Evolutionary conservation across 768 basidiomycete species (phyloP).

Genomic region (Suillus spraguei): DNA sequence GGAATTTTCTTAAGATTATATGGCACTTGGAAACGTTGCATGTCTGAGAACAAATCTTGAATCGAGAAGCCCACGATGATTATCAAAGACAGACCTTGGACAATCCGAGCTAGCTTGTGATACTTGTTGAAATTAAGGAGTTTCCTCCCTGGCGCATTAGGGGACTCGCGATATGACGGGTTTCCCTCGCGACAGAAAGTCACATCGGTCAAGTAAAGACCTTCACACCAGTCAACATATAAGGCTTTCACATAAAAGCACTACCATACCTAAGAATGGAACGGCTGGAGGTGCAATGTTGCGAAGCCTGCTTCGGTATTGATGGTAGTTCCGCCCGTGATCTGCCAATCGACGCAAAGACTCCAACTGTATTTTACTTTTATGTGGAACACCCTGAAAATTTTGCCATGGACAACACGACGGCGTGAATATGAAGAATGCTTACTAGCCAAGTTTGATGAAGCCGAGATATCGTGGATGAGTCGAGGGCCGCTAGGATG

Average conservation of each 20-base stretch:
- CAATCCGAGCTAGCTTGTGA: slow-evolving; percentile 83
- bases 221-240: slow-evolving; percentile 38
- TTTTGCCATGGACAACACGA: not conserved
- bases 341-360: slow-evolving; percentile 84
- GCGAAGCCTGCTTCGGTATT: slow-evolving; percentile 87
- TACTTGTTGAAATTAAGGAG: slow-evolving; percentile 98
- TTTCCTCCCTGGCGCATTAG: slow-evolving; percentile 71
- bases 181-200: slow-evolving; percentile 98
- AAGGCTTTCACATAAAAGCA: not conserved
- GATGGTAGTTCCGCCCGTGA: slow-evolving; percentile 86
- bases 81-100: slow-evolving; percentile 57
- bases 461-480: slow-evolving; percentile 89
- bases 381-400: slow-evolving; percentile 76
- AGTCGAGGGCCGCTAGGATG: slow-evolving; percentile 92
- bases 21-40: slow-evolving; percentile 89
- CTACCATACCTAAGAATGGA: slow-evolving; percentile 82
- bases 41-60: slow-evolving; percentile 50
- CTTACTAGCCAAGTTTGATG: slow-evolving; percentile 93
- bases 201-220: slow-evolving; percentile 86
- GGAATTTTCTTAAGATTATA: slow-evolving; percentile 88
- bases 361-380: slow-evolving; percentile 81
- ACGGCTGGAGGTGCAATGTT: slow-evolving; percentile 91
- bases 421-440: slow-evolving; percentile 15
- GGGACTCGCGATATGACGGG: slow-evolving; percentile 80
- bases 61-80: not conserved